phyloP scores from a whole-genome alignment of 1,284 basidiomycete genomes.

The Cryptococcus sp. region DNA sequence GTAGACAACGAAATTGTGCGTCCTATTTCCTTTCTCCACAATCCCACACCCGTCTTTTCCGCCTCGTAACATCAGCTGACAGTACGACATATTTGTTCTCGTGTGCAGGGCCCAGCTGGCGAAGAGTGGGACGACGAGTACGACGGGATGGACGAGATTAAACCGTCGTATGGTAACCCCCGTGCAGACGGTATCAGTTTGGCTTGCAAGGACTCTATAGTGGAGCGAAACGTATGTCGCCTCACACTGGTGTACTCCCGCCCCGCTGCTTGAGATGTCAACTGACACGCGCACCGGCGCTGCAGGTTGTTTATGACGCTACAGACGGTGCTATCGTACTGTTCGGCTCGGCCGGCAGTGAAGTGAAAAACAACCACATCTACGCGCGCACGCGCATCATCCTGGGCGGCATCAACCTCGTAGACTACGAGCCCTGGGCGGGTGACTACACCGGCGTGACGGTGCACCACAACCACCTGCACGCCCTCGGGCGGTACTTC shows the following conservation, averaged over 20 bases:
- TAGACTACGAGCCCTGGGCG: conserved; percentile 50
- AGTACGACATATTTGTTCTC: not conserved
- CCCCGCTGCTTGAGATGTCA: not conserved
- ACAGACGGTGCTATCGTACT: conserved; percentile 51
- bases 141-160: conserved; percentile 41
- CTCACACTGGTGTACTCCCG: not conserved
- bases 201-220: conserved; percentile 48
- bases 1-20: conserved; percentile 48
- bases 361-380: conserved; percentile 43
- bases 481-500: conserved; percentile 45
- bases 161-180: conserved; percentile 45
- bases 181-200: conserved; percentile 51
- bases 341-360: conserved; percentile 47
- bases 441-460: conserved; percentile 47
- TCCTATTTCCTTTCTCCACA: not conserved
- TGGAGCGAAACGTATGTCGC: conserved; percentile 44
- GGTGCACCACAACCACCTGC: conserved; percentile 47
- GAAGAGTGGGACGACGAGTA: conserved; percentile 53
- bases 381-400: conserved; percentile 47
- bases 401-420: conserved; percentile 50
- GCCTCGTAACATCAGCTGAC: not conserved
- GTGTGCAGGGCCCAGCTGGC: conserved; percentile 46
- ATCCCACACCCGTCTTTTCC: too few species aligned
- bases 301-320: conserved; percentile 48
- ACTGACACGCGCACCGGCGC: not conserved